Base-by-base conservation (phyloP, 2,329 filamentous ascomycete species). In the Penicillium sp. region DNA sequence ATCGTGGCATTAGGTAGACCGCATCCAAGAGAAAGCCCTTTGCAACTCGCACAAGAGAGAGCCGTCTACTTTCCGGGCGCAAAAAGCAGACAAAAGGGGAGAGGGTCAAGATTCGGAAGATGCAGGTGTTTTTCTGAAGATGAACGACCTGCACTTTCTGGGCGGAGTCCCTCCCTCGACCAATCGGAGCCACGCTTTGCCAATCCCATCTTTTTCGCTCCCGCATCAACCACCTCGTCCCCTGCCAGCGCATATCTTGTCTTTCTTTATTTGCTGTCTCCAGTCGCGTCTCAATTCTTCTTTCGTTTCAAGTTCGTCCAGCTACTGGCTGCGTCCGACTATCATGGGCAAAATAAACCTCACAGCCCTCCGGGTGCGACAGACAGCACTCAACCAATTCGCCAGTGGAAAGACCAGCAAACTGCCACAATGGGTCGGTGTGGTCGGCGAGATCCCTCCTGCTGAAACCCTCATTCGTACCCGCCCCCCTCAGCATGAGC, bases 381-480 rank as follows among this genome's bases (percentile, higher is more conserved):
- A 69, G 57, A 71, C 63, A 22, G 72, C 69, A 32, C 56, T 75
- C 37, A 63, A 60, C 28, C 68, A 71, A 54, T 61, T 65, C 48
- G 62, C 65, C 41, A 61, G 60, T 40, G 65, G 64, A 40, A 70
- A 71, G 56, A 68, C 61, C 33, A 54, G 52, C 15, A 59, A 58
- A 35, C 54, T 65, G n/a, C 72, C 70, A 21, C 59, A 61, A 61
- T 85, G 82, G 82, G 77, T 79, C 58, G 65, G 75, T 43, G 72
- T 79, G 10, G 63, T 84, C 37, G 71, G 71, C 54, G 72, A 76
- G 45, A 75, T 82, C 19, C 82, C 82, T 21, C 81, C 82, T 4
- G 70, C 79, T 41, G 76, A 82, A 59, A 74, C 77, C 7, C 72
- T 84, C 29, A 75, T 81, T 43, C 79, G 82, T 32, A 77, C 77